Percentiles rank a stretch among this genome's conserved stretches.
phyloP scores from a whole-genome alignment of 73 alveolate genomes.

The Breviolum minutum region DNA sequence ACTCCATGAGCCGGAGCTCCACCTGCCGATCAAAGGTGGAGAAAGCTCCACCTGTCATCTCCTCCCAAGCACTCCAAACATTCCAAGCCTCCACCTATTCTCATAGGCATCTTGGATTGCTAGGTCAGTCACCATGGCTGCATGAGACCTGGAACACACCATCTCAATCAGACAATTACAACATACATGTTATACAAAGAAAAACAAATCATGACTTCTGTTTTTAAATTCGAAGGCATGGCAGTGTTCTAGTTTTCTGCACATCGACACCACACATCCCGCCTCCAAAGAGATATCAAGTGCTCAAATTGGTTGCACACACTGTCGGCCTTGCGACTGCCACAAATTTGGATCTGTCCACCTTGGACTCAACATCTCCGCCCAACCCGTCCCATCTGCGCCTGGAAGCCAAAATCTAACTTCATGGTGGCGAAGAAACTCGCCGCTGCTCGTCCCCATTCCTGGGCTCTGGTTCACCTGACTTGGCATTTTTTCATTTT shows the following conservation, averaged over 20 bases:
- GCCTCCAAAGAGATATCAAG: slow-evolving; percentile 84
- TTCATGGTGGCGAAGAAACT: slow-evolving; percentile 61
- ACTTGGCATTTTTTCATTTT: not conserved
- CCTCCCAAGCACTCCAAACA: too few relatives aligned
- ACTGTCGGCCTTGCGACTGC: slow-evolving; percentile 50
- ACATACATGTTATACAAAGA: too few relatives aligned
- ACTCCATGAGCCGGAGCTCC: slow-evolving; percentile 89
- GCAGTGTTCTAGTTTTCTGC: too few relatives aligned
- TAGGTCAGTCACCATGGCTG: slow-evolving; percentile 79
- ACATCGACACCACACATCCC: not conserved
- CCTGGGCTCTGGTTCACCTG: slow-evolving; percentile 5
- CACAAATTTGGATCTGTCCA: too few relatives aligned
- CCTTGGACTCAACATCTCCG: too few relatives aligned
- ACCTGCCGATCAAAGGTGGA: slow-evolving; percentile 34
- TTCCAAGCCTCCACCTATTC: slow-evolving; percentile 84
- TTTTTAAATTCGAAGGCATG: too few relatives aligned
- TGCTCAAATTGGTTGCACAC: slow-evolving; percentile 94
- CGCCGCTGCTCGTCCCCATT: slow-evolving; percentile 93
- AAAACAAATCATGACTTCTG: too few relatives aligned
- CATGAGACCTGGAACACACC: slow-evolving; percentile 58
- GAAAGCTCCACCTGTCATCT: too few relatives aligned
- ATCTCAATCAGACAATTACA: not conserved
- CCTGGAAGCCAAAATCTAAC: slow-evolving; percentile 81
- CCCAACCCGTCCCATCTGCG: not conserved
- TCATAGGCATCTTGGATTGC: slow-evolving; percentile 81